These are phyloP conservation scores for Simmondsia chinensis DNA, from an alignment of 148 eudicot genomes.

Conservation along the genomic window DNA sequence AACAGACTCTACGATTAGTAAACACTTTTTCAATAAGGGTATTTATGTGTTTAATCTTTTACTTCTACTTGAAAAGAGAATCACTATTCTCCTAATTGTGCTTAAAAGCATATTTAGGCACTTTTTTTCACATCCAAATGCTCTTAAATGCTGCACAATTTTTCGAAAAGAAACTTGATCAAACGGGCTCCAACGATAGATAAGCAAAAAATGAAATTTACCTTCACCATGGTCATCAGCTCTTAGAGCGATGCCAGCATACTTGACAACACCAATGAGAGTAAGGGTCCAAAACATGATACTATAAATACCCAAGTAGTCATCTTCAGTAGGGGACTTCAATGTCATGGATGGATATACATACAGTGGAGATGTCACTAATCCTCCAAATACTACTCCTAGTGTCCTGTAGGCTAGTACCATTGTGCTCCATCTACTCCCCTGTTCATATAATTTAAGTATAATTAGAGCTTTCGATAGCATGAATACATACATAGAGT, in stretches of 20 bases:
- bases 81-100: too few relatives aligned
- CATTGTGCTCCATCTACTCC: conserved; percentile 22
- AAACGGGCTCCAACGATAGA: too few relatives aligned
- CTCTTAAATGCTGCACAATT: too few relatives aligned
- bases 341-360: conserved; percentile 60
- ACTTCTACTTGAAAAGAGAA: too few relatives aligned
- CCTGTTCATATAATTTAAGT: conserved; percentile 7
- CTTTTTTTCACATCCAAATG: too few relatives aligned
- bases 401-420: conserved; percentile 48
- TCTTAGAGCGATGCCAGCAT: conserved; percentile 40
- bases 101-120: too few relatives aligned
- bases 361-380: conserved; percentile 61
- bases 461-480: neutral
- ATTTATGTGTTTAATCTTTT: too few relatives aligned
- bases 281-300: conserved; percentile 73
- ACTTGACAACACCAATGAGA: conserved; percentile 58
- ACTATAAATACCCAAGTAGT: conserved; percentile 56
- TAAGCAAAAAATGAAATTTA: conserved; percentile 8
- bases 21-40: too few relatives aligned
- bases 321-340: conserved; percentile 48
- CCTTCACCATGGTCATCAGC: conserved; percentile 83
- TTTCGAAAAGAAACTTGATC: too few relatives aligned
- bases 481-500: too few relatives aligned
- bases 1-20: too few relatives aligned
- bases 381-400: conserved; percentile 63